Evolutionary conservation across 441 rosid genomes (phyloP), one percentile per base, ranked within the genome.

Genomic region (Gossypium laxum): DNA sequence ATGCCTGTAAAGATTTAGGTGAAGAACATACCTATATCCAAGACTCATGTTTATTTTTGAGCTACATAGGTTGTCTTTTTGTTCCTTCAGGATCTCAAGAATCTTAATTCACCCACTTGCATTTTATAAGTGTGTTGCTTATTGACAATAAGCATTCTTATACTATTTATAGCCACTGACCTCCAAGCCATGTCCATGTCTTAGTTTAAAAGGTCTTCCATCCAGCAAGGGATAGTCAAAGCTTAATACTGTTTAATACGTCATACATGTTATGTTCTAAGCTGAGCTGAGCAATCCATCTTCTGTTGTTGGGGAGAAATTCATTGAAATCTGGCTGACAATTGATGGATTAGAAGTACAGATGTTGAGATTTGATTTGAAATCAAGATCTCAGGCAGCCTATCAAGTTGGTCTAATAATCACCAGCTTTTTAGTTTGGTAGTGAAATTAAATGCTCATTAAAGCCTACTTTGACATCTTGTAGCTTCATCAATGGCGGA

Each of bases 331-430:
- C 56, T 41, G 57, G 57, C 50, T 70, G 71, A 18, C 48, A 28
- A 15, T 32, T 22, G 18, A 52, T 30, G 5, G 48, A 52, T 45
- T 69, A 58, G 28, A 3, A 47, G 22, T 26, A 12, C 45, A 22
- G 28, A 47, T 68, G 28, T 5, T 63, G 72, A 54, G 26, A 3
- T 52, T 52, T 58, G 52, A 45, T 26, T 45, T 58, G 74, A 48
- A 68, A 77, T 57, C 60, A 60, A 65, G 12, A 30, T 60, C 55
- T 47, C 69, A 28, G 30, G 74, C 50, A 56, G 22, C 70, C 52
- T 62, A 47, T 62, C 18, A 70, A 72, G 57, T 51, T 56, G 68
- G 47, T 32, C 38, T 64, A 70, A 70, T 73, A 22, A 30, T 22
- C 54, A 8, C n/a, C 34, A n/a, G 51, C 34, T 30, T 62, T 62